Evolutionary conservation across 1,284 basidiomycete species (phyloP).

Genomic region (Malassezia arunalokei): DNA sequence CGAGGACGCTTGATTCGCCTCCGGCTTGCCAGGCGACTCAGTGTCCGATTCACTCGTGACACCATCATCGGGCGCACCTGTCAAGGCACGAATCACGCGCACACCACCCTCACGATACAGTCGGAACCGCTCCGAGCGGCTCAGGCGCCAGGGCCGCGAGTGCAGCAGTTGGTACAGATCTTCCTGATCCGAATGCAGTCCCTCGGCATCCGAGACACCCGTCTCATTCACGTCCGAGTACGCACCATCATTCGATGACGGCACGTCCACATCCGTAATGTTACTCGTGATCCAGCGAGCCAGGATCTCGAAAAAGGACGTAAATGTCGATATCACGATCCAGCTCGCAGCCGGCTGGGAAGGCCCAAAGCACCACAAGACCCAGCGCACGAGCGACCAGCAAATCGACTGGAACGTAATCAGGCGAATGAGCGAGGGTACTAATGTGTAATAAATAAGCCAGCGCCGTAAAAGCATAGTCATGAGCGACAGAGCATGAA

Average conservation of each 20-base stretch:
- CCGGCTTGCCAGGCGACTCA: background rate
- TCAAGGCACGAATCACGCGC: conserved; percentile 30
- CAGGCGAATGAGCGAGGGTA: conserved; percentile 67
- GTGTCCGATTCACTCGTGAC: background rate
- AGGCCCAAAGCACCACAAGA: conserved; percentile 58
- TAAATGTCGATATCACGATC: conserved; percentile 69
- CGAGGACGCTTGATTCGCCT: background rate
- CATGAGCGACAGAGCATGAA: conserved; percentile 65
- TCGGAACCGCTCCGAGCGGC: conserved; percentile 6
- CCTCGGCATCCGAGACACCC: conserved; percentile 8
- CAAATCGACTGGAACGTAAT: conserved; percentile 69
- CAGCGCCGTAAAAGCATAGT: conserved; percentile 68
- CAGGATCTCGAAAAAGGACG: conserved; percentile 46
- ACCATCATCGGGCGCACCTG: conserved; percentile 22
- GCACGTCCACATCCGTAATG: conserved; percentile 32
- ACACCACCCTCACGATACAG: conserved; percentile 21
- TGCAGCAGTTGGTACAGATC: conserved; percentile 1
- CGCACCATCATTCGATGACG: conserved; percentile 13
- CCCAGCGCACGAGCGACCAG: conserved; percentile 72
- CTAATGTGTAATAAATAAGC: conserved; percentile 66
- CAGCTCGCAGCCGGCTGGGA: conserved; percentile 61
- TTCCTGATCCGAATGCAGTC: conserved; percentile 6
- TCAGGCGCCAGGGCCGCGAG: conserved; percentile 18
- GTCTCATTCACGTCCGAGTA: conserved; percentile 15
- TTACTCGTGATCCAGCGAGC: conserved; percentile 45